Evolutionary conservation across 129 eudicot species (phyloP).

Genomic region (Glebionis coronaria): DNA sequence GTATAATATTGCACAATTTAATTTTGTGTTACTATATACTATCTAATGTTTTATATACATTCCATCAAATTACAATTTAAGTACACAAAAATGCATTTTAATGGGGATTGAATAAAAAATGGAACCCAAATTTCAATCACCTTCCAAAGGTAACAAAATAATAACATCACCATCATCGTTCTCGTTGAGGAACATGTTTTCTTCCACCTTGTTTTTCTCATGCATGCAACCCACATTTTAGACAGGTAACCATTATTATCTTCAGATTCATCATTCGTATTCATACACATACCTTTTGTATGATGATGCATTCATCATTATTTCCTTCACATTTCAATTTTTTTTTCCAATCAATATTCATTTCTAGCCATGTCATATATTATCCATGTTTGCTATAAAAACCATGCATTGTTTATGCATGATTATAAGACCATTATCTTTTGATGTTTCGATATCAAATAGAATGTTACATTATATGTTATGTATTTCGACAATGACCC

Average conservation of each 20-base stretch:
- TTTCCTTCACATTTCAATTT: constrained; percentile 4
- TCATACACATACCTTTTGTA: too few relatives aligned
- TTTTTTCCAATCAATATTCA: background rate
- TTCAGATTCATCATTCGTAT: background rate
- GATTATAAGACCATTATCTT: constrained; percentile 7
- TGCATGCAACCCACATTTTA: constrained; percentile 20
- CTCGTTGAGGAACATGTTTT: constrained; percentile 17
- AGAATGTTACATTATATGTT: background rate
- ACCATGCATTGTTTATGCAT: background rate
- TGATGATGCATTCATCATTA: constrained; percentile 7
- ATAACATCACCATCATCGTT: too few relatives aligned
- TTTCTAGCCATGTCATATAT: background rate
- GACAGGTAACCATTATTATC: constrained; percentile 14
- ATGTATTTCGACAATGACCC: constrained; percentile 12
- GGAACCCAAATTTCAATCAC: too few relatives aligned
- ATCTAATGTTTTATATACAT: too few relatives aligned
- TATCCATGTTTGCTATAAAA: background rate
- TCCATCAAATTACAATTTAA: too few relatives aligned
- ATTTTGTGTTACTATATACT: too few relatives aligned
- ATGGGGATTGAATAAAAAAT: too few relatives aligned
- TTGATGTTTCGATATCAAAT: background rate
- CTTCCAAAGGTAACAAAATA: too few relatives aligned
- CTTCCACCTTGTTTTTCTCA: constrained; percentile 12
- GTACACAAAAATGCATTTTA: too few relatives aligned
- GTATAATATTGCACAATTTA: too few relatives aligned